Percentiles rank a stretch among this genome's conserved stretches.
Conservation (phyloP, 2,329 filamentous ascomycete species). For the Fusarium mangiferae region DNA sequence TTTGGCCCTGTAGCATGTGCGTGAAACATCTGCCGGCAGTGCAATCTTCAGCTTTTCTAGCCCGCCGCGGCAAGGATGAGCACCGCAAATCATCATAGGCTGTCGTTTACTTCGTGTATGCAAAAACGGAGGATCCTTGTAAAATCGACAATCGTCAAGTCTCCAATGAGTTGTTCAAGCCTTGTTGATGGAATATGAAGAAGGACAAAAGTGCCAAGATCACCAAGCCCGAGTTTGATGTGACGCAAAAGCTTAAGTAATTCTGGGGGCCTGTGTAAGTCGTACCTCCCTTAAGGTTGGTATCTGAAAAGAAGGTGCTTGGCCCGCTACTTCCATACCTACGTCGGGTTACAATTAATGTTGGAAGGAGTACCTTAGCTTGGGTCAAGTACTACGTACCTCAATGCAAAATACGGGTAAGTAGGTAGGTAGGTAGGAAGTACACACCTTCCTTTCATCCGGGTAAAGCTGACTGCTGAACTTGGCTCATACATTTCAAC, state of each 20-base stretch:
- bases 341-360: not conserved
- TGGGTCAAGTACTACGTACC: not conserved
- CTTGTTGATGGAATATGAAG: not conserved
- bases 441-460: not conserved
- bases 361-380: not conserved
- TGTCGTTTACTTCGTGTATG: constrained; percentile 37
- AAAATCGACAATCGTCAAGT: constrained; percentile 24
- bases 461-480: not conserved
- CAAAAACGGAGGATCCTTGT: constrained; percentile 38
- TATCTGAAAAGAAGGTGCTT: not conserved
- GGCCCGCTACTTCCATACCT: not conserved
- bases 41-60: constrained; percentile 39
- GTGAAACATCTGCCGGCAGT: constrained; percentile 43
- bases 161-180: constrained; percentile 13
- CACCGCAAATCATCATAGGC: constrained; percentile 10
- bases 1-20: constrained; percentile 29
- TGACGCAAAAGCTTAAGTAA: constrained; percentile 1
- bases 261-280: not conserved
- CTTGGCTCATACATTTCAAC: not conserved
- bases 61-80: constrained; percentile 32
- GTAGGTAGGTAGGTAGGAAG: not conserved
- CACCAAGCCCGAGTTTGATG: not conserved
- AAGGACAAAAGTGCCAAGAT: constrained; percentile 18
- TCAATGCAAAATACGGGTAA: not conserved
- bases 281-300: not conserved